These are phyloP conservation scores for Mycena epipterygia DNA, from an alignment of 768 basidiomycete genomes.

Conservation along the genomic window DNA sequence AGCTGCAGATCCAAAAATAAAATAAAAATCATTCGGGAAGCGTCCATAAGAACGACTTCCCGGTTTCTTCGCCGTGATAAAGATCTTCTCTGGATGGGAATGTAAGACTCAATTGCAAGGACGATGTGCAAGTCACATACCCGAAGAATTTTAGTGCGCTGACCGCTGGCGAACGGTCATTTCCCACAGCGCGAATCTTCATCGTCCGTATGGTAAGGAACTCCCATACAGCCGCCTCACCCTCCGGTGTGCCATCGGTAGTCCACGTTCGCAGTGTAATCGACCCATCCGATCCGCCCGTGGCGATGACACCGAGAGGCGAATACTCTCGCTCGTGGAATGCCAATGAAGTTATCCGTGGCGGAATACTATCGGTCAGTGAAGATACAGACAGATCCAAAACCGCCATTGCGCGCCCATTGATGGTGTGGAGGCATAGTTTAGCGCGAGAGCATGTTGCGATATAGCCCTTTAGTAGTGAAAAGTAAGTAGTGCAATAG, in stretches of 20 bases:
- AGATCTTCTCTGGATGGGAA: slow-evolving; percentile 62
- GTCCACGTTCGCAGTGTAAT: slow-evolving; percentile 90
- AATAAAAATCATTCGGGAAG: slow-evolving; percentile 60
- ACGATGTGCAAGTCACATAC: slow-evolving; percentile 52
- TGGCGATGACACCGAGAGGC: slow-evolving; percentile 81
- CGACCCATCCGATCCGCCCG: slow-evolving; percentile 81
- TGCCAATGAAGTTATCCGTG: slow-evolving; percentile 79
- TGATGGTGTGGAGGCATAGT: slow-evolving; percentile 88
- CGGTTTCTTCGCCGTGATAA: slow-evolving; percentile 76
- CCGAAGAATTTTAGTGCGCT: slow-evolving; percentile 88
- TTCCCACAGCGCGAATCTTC: slow-evolving; percentile 63
- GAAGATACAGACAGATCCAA: slow-evolving; percentile 69
- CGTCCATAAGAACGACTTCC: slow-evolving; percentile 70
- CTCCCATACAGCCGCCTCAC: slow-evolving; percentile 79
- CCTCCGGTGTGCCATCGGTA: slow-evolving; percentile 77
- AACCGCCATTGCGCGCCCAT: slow-evolving; percentile 81
- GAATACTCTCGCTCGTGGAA: slow-evolving; percentile 94
- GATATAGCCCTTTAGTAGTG: slow-evolving; percentile 78
- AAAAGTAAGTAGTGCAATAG: slow-evolving; percentile 2
- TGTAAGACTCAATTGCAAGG: not conserved
- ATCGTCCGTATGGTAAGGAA: slow-evolving; percentile 79
- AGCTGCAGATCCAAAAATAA: slow-evolving; percentile 24
- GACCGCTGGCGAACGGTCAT: slow-evolving; percentile 66
- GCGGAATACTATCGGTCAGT: slow-evolving; percentile 59
- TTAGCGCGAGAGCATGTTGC: slow-evolving; percentile 83